These are phyloP conservation scores for Lippia alba DNA, from an alignment of 305 asterid species.

Conservation along the genomic window DNA sequence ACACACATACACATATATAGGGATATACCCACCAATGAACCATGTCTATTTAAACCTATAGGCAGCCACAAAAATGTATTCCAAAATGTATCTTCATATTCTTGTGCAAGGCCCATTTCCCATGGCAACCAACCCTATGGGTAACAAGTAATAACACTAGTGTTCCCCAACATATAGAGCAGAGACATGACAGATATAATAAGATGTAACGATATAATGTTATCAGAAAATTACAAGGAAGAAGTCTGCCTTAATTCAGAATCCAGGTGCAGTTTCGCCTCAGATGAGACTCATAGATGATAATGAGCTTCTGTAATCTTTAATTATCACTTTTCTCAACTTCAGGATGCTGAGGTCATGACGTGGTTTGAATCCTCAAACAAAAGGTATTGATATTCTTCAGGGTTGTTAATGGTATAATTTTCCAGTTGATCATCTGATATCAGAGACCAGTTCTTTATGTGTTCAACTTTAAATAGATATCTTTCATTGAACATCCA, in stretches of 20 bases:
- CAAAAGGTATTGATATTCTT: background rate
- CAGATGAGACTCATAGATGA: slow-evolving; percentile 2
- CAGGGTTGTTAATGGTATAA: background rate
- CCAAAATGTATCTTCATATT: background rate
- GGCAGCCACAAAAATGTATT: background rate
- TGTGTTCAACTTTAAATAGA: slow-evolving; percentile 18
- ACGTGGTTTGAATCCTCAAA: background rate
- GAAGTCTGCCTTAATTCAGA: slow-evolving; percentile 3
- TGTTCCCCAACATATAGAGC: slow-evolving; percentile 6
- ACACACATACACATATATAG: background rate
- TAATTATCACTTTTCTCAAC: background rate
- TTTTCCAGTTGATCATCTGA: background rate
- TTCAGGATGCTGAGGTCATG: background rate
- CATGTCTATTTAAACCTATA: background rate
- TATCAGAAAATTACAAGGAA: slow-evolving; percentile 4
- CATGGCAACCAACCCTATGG: background rate
- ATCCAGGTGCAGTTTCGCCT: slow-evolving; percentile 12
- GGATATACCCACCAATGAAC: background rate
- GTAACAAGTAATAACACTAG: slow-evolving; percentile 2
- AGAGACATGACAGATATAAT: background rate
- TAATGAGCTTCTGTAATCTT: background rate
- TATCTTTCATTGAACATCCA: slow-evolving; percentile 2
- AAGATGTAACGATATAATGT: background rate
- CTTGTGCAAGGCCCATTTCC: too few species aligned
- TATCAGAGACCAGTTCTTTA: slow-evolving; percentile 9